A percentile compares a stretch with the other conserved stretches of the same genome.
These are phyloP conservation scores for Penicillium sp. DNA, from an alignment of 2,329 filamentous ascomycete genomes.

Conservation along the genomic window DNA sequence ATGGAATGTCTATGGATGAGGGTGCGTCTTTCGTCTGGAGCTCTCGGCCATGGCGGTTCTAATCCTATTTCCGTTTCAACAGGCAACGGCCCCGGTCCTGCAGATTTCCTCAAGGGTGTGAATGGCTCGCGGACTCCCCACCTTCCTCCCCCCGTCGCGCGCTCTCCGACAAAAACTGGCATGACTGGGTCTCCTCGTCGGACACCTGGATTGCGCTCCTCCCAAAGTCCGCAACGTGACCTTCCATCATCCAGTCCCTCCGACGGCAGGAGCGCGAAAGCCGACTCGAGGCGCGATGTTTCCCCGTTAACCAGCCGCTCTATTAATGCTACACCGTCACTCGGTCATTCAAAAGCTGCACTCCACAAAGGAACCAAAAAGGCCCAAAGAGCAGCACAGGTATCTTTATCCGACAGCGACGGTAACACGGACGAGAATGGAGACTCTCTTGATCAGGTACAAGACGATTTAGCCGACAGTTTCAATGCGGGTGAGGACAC, in stretches of 20 bases:
- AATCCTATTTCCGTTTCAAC: conserved; percentile 16
- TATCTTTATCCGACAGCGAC: conserved; percentile 44
- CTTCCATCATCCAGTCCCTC: conserved; percentile 46
- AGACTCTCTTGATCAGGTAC: conserved; percentile 32
- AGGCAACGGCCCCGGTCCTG: conserved; percentile 49
- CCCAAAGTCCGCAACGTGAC: conserved; percentile 42
- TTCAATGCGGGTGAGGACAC: conserved; percentile 34
- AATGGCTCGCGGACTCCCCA: conserved; percentile 41
- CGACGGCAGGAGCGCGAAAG: conserved; percentile 35
- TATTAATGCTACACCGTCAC: conserved; percentile 35
- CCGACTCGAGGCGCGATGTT: conserved; percentile 33
- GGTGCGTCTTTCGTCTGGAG: conserved; percentile 50
- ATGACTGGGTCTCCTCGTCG: conserved; percentile 49
- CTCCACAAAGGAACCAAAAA: conserved; percentile 28
- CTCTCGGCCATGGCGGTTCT: not conserved
- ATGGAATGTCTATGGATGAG: conserved; percentile 67
- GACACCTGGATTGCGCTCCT: conserved; percentile 49
- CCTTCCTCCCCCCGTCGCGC: conserved; percentile 46
- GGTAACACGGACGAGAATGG: conserved; percentile 40
- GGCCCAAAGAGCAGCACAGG: conserved; percentile 29
- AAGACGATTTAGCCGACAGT: conserved; percentile 33
- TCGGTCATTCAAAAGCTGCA: conserved; percentile 31
- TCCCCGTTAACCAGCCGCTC: conserved; percentile 44
- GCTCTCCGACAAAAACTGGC: conserved; percentile 52
- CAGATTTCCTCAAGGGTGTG: conserved; percentile 45